Evolutionary conservation across 331 rosid species (phyloP).

Genomic region (Cydonia oblonga): DNA sequence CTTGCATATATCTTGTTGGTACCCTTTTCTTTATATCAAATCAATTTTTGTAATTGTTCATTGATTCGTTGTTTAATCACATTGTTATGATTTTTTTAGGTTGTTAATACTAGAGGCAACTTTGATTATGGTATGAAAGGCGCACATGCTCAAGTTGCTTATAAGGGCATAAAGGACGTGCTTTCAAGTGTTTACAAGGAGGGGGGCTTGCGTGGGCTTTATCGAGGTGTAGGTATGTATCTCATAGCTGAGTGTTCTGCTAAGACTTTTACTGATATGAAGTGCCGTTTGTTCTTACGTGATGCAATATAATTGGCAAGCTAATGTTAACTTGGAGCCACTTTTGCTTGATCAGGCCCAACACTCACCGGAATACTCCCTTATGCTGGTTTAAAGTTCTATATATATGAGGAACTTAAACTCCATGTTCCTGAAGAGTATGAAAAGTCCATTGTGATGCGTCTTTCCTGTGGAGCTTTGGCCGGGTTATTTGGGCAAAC

Average conservation of each 20-base stretch:
- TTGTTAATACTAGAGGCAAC: slow-evolving; percentile 36
- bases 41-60: background rate
- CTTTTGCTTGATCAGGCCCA: slow-evolving; percentile 50
- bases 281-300: background rate
- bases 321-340: background rate
- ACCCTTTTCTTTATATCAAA: background rate
- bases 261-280: background rate
- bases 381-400: slow-evolving; percentile 92
- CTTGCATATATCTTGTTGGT: background rate
- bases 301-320: background rate
- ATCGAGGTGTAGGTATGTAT: slow-evolving; percentile 84
- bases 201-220: slow-evolving; percentile 76
- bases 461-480: slow-evolving; percentile 89
- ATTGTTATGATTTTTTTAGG: slow-evolving; percentile 22
- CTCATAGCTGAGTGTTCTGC: background rate
- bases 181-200: slow-evolving; percentile 57
- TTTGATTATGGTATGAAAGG: slow-evolving; percentile 31
- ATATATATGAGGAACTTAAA: slow-evolving; percentile 73
- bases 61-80: background rate
- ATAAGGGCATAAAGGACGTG: slow-evolving; percentile 60
- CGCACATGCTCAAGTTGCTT: slow-evolving; percentile 31
- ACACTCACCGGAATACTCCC: slow-evolving; percentile 89
- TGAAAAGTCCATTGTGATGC: slow-evolving; percentile 57
- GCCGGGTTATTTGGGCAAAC: slow-evolving; percentile 98
- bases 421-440: slow-evolving; percentile 76